Conservation (phyloP, 176 grass and related monocot species). For the Eremochloa ophiuroides region DNA sequence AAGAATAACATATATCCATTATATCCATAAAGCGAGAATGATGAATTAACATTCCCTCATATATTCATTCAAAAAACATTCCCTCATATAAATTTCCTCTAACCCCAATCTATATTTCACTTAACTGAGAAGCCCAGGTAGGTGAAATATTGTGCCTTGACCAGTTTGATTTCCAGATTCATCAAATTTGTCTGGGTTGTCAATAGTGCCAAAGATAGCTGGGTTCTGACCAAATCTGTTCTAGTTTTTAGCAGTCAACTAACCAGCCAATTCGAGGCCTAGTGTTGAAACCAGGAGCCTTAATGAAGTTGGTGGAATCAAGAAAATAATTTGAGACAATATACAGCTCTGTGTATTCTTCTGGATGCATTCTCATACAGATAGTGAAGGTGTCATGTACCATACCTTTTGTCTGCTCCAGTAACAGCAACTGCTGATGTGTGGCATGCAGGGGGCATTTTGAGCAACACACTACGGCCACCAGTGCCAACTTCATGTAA, state of each 20-base stretch:
- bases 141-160: not conserved
- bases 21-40: not conserved
- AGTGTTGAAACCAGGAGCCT: not conserved
- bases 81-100: not conserved
- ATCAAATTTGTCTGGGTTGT: not conserved
- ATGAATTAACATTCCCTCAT: not conserved
- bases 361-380: not conserved
- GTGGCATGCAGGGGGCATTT: slow-evolving; percentile 58
- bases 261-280: not conserved
- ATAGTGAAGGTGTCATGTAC: not conserved
- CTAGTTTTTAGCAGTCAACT: not conserved
- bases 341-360: not conserved
- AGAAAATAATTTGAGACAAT: slow-evolving; percentile 5
- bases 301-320: not conserved
- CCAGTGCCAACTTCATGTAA: slow-evolving; percentile 67
- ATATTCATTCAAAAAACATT: too few species aligned
- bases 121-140: not conserved
- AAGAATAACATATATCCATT: not conserved
- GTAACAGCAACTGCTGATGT: not conserved
- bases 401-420: not conserved
- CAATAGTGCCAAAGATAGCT: not conserved
- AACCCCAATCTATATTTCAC: not conserved
- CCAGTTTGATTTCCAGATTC: not conserved
- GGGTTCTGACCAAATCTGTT: not conserved
- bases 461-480: slow-evolving; percentile 79